phyloP scores from a whole-genome alignment of 177 flowering plant genomes.

The Vitis hybrid region DNA sequence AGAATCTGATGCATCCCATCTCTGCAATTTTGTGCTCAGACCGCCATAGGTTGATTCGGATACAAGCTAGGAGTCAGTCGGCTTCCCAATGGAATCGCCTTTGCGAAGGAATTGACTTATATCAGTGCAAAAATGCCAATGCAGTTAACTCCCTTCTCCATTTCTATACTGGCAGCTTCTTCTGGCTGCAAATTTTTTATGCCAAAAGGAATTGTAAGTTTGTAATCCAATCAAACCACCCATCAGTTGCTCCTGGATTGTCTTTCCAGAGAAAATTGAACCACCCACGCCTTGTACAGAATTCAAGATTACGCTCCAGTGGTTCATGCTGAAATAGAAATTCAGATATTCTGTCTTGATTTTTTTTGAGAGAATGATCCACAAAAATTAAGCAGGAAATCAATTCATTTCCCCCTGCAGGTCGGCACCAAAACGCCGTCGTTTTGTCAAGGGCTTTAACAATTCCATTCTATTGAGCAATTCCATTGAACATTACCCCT shows the following conservation, averaged over 20 bases:
- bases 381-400: too few relatives aligned
- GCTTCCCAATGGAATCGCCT: conserved; percentile 33
- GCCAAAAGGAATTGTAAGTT: too few relatives aligned
- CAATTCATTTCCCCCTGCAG: too few relatives aligned
- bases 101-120: conserved; percentile 32
- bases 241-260: too few relatives aligned
- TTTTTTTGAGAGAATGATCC: neutral
- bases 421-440: too few relatives aligned
- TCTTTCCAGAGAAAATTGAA: too few relatives aligned
- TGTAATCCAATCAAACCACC: too few relatives aligned
- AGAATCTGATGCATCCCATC: conserved; percentile 30
- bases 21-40: conserved; percentile 30
- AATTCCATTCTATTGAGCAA: too few relatives aligned
- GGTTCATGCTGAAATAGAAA: neutral
- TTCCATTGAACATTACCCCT: too few relatives aligned
- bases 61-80: conserved; percentile 29
- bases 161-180: conserved; percentile 23
- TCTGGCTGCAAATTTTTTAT: conserved; percentile 19
- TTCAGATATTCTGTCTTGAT: neutral
- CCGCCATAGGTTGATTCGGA: conserved; percentile 28
- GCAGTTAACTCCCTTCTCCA: conserved; percentile 18
- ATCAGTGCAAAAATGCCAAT: conserved; percentile 24
- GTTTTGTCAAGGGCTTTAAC: too few relatives aligned
- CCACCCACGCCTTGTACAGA: neutral
- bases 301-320: neutral